Conservation (phyloP, 805 yeast species). For the Spathaspora girioi region DNA sequence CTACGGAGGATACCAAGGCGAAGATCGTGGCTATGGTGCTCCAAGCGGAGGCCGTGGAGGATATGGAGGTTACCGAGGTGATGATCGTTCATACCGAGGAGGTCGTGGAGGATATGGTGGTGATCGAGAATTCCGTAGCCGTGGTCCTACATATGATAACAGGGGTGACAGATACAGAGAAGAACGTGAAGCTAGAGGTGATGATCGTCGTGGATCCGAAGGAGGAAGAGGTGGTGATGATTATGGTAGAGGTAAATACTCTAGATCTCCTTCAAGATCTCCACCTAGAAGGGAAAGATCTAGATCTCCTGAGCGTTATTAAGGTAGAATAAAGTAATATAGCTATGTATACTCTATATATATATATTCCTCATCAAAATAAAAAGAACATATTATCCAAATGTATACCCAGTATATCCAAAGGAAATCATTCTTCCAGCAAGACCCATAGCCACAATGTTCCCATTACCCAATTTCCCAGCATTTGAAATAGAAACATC, state of each 20-base stretch:
- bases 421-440: not conserved
- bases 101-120: constrained; percentile 10
- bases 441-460: not conserved
- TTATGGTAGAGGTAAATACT: constrained; percentile 8
- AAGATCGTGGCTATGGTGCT: constrained; percentile 12
- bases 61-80: constrained; percentile 9
- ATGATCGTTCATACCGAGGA: constrained; percentile 17
- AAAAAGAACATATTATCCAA: not conserved
- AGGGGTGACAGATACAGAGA: constrained; percentile 14
- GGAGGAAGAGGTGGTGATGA: constrained; percentile 17
- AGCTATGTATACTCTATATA: not conserved
- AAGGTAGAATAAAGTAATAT: not conserved
- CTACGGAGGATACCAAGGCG: constrained; percentile 17
- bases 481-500: constrained; percentile 26
- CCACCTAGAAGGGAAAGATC: constrained; percentile 35
- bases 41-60: constrained; percentile 12
- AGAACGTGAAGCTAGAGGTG: constrained; percentile 13
- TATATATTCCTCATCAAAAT: not conserved
- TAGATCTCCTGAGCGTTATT: constrained; percentile 34
- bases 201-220: constrained; percentile 9
- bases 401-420: not conserved
- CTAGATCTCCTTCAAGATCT: constrained; percentile 20
- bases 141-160: constrained; percentile 16
- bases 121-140: constrained; percentile 6
- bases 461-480: constrained; percentile 11